phyloP scores from a whole-genome alignment of 139 green algal species.

The Tetratostichococcus sp. region DNA sequence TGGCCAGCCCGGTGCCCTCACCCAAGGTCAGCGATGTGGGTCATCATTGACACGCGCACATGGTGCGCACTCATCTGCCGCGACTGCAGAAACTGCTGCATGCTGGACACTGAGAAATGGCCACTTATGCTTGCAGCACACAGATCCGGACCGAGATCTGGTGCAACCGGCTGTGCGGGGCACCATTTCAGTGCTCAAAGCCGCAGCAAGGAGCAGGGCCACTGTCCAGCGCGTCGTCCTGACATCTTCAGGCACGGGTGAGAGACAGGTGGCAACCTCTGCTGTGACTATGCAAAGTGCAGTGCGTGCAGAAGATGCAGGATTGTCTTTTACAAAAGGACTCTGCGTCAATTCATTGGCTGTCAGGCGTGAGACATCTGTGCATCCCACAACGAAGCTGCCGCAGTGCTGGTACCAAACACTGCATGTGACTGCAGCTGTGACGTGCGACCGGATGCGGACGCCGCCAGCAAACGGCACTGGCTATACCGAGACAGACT shows the following conservation, averaged over 20 bases:
- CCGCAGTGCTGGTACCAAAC: no score
- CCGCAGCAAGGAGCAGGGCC: conserved; percentile 32
- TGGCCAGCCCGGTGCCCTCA: not conserved
- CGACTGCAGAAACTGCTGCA: no score
- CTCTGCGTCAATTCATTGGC: no score
- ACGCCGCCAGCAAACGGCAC: not conserved
- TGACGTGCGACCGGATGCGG: not conserved
- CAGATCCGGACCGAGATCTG: no score
- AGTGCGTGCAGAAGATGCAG: not conserved
- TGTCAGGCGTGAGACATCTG: no score
- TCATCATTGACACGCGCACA: not conserved
- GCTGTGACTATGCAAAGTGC: not conserved
- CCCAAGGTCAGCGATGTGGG: conserved; percentile 3
- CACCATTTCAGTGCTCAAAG: conserved; percentile 35
- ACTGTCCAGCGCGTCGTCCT: conserved; percentile 51
- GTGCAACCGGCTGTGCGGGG: no score
- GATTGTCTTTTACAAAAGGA: no score
- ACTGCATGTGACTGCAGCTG: not conserved
- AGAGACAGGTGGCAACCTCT: not conserved
- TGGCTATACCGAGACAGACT: not conserved
- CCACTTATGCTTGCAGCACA: no score
- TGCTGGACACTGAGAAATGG: no score
- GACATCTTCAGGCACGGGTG: conserved; percentile 58
- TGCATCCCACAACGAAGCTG: no score
- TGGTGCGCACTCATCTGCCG: no score